phyloP scores from a whole-genome alignment of 2,329 filamentous ascomycete species.

The Pyrenophora graminea region DNA sequence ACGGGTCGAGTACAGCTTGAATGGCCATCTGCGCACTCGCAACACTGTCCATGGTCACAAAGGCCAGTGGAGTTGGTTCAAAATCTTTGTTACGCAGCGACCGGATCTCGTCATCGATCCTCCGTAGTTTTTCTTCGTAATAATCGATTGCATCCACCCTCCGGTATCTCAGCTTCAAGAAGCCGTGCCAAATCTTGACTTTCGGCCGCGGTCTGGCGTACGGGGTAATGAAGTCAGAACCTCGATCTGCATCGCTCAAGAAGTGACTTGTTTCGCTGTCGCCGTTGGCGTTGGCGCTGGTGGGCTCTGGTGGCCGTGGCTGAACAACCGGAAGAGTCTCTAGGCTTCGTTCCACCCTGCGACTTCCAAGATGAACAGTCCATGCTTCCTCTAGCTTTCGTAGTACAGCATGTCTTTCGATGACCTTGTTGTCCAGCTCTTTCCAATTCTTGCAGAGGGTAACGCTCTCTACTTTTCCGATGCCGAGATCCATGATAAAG shows the following conservation, averaged over 20 bases:
- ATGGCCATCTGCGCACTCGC: slow-evolving; percentile 93
- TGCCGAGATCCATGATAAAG: slow-evolving; percentile 83
- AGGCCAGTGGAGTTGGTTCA: slow-evolving; percentile 78
- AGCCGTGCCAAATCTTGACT: slow-evolving; percentile 77
- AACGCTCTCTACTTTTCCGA: slow-evolving; percentile 88
- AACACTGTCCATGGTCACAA: slow-evolving; percentile 97
- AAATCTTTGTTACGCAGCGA: slow-evolving; percentile 75
- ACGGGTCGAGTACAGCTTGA: slow-evolving; percentile 89
- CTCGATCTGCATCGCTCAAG: slow-evolving; percentile 54
- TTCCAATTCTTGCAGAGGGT: slow-evolving; percentile 87
- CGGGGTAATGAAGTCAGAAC: slow-evolving; percentile 48
- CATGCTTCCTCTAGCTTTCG: slow-evolving; percentile 80
- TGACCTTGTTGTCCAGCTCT: slow-evolving; percentile 74
- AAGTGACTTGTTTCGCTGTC: slow-evolving; percentile 64
- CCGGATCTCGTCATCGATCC: slow-evolving; percentile 74
- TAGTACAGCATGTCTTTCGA: slow-evolving; percentile 66
- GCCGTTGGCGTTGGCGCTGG: slow-evolving; percentile 34
- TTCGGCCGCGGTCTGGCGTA: slow-evolving; percentile 63
- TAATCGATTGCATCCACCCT: slow-evolving; percentile 91
- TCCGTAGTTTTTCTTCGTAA: slow-evolving; percentile 82
- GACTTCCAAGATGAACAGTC: slow-evolving; percentile 72
- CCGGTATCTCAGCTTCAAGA: slow-evolving; percentile 70
- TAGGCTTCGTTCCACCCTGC: slow-evolving; percentile 53
- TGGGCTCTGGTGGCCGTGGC: slow-evolving; percentile 46
- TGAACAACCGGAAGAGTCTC: slow-evolving; percentile 57